phyloP scores from a whole-genome alignment of 2,329 filamentous ascomycete genomes.

The Botrytis paeoniae region DNA sequence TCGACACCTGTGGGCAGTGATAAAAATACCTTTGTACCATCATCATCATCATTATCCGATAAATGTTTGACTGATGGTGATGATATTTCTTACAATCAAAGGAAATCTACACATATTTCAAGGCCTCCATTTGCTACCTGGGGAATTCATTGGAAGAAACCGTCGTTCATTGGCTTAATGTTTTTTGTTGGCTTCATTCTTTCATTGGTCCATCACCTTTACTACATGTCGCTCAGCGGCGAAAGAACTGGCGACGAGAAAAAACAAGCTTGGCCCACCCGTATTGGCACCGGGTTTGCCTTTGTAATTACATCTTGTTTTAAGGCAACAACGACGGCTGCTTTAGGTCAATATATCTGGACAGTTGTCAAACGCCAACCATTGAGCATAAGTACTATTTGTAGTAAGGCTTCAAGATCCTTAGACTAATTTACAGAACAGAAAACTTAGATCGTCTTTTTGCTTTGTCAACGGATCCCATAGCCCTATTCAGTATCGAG shows the following conservation, averaged over 20 bases:
- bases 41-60: not conserved
- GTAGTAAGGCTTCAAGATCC: not conserved
- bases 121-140: not conserved
- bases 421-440: not conserved
- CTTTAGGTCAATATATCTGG: slow-evolving; percentile 29
- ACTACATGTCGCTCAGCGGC: slow-evolving; percentile 20
- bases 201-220: slow-evolving; percentile 23
- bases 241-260: slow-evolving; percentile 9
- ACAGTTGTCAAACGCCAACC: slow-evolving; percentile 22
- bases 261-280: slow-evolving; percentile 23
- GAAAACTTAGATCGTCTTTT: slow-evolving; percentile 27
- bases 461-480: slow-evolving; percentile 21
- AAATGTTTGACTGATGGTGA: not conserved
- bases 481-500: slow-evolving; percentile 18
- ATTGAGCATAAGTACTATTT: slow-evolving; percentile 17
- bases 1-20: not conserved
- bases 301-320: slow-evolving; percentile 24
- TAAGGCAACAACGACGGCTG: slow-evolving; percentile 17
- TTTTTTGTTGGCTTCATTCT: not conserved
- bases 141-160: slow-evolving; percentile 1
- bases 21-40: not conserved
- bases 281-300: slow-evolving; percentile 26
- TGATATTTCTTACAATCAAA: not conserved
- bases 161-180: not conserved
- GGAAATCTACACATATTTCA: not conserved